phyloP scores from a whole-genome alignment of 805 yeast species.

The Lipomyces kockii region DNA sequence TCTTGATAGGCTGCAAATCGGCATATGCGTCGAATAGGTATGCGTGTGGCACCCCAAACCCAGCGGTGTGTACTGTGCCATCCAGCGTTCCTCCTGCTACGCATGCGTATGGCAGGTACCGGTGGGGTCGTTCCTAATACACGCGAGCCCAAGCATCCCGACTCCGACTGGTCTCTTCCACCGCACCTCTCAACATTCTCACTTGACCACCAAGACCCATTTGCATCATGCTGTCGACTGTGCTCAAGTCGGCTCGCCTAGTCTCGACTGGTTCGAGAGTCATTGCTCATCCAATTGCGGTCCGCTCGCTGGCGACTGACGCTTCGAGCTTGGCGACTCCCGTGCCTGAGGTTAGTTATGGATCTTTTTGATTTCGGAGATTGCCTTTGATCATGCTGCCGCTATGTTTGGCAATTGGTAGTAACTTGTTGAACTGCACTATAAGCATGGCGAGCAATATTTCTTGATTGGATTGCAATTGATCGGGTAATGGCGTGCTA shows the following conservation, averaged over 20 bases:
- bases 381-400: background rate
- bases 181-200: background rate
- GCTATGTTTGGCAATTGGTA: background rate
- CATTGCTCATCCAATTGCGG: slow-evolving; percentile 20
- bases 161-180: background rate
- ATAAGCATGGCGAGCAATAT: background rate
- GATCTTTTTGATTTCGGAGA: background rate
- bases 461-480: background rate
- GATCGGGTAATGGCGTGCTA: background rate
- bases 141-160: background rate
- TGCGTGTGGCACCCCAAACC: background rate
- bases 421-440: background rate
- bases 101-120: slow-evolving; percentile 16
- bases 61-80: background rate
- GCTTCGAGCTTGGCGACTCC: slow-evolving; percentile 17
- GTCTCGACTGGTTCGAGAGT: slow-evolving; percentile 31
- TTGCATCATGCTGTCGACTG: slow-evolving; percentile 17
- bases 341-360: slow-evolving; percentile 28
- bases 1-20: slow-evolving; percentile 1
- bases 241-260: slow-evolving; percentile 20
- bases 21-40: background rate
- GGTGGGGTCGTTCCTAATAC: slow-evolving; percentile 6
- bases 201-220: slow-evolving; percentile 2
- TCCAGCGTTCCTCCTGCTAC: slow-evolving; percentile 15
- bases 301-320: slow-evolving; percentile 33